Percentiles rank a stretch among this genome's conserved stretches.
These are phyloP conservation scores for Eutrema salsugineum DNA, from an alignment of 441 rosid species.

Conservation along the genomic window DNA sequence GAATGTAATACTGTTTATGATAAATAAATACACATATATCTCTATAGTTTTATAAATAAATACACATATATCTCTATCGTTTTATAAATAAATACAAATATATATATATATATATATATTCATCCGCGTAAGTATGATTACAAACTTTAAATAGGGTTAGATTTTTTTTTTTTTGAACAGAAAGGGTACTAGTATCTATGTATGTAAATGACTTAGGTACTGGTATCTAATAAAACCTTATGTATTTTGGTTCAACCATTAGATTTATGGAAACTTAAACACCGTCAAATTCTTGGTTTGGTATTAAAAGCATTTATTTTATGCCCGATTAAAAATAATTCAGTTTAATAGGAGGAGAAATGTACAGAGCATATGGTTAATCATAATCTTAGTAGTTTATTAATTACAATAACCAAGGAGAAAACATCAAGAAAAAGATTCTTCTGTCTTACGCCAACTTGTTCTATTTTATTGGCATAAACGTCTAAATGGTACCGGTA, in stretches of 20 bases:
- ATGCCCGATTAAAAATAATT: neutral
- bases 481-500: slow-evolving; percentile 18
- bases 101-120: neutral
- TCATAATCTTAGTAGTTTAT: slow-evolving; percentile 23
- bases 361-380: slow-evolving; percentile 31
- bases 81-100: neutral
- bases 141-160: neutral
- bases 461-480: slow-evolving; percentile 24
- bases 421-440: slow-evolving; percentile 39
- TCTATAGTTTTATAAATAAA: too few species aligned
- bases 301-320: neutral
- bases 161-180: too few species aligned
- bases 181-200: neutral
- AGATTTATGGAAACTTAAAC: neutral
- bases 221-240: neutral
- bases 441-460: slow-evolving; percentile 37
- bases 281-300: slow-evolving; percentile 17
- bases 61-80: too few species aligned
- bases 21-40: too few species aligned
- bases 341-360: slow-evolving; percentile 17
- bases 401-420: slow-evolving; percentile 33
- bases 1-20: neutral
- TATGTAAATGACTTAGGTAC: neutral
- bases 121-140: neutral
- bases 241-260: neutral